These are phyloP conservation scores for Sonneratia alba DNA, from an alignment of 345 rosid species.

Conservation along the genomic window DNA sequence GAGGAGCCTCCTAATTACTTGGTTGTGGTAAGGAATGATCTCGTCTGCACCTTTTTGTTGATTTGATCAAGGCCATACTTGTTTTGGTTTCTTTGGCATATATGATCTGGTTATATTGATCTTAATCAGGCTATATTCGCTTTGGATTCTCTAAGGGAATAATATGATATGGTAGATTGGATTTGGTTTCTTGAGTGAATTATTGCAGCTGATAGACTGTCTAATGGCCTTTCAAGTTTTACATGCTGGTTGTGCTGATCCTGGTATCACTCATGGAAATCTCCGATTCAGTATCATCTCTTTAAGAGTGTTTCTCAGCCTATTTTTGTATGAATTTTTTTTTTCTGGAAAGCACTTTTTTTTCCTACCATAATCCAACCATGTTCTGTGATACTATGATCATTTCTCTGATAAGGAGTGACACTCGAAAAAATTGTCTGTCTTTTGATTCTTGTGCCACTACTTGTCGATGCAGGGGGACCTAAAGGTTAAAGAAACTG, in stretches of 20 bases:
- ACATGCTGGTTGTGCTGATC: neutral
- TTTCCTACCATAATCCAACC: neutral
- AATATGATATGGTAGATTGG: neutral
- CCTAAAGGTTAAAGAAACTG: conserved; percentile 62
- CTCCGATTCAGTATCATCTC: neutral
- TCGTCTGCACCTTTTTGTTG: no score
- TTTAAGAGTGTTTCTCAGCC: no score
- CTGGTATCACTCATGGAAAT: neutral
- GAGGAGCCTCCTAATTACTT: neutral
- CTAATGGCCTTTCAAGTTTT: no score
- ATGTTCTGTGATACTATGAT: neutral
- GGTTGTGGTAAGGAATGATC: neutral
- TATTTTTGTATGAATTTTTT: no score
- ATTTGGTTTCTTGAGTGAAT: neutral
- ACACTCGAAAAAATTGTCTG: no score
- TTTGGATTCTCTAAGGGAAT: neutral
- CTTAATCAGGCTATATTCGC: neutral
- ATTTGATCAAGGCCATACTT: neutral
- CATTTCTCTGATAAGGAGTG: no score
- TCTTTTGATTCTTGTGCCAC: neutral
- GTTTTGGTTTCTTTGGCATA: neutral
- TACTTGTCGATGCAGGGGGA: conserved; percentile 33
- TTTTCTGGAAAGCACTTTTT: neutral
- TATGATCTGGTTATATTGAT: neutral
- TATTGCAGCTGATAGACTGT: neutral